phyloP scores from a whole-genome alignment of 371 early-diverging fungal species.

The Lichtheimia ornata region DNA sequence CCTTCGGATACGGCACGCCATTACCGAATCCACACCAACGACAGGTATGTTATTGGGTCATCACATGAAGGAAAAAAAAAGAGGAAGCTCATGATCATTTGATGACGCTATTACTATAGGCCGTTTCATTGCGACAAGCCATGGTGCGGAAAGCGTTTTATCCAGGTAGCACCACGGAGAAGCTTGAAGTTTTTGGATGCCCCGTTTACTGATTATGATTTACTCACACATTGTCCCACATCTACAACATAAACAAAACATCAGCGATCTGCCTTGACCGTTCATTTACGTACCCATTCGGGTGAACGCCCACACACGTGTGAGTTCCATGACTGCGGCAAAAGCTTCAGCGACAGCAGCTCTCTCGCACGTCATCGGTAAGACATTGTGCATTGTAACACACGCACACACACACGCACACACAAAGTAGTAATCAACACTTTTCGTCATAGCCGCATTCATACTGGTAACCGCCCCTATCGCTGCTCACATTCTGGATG shows the following conservation, averaged over 20 bases:
- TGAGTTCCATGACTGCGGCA: constrained; percentile 60
- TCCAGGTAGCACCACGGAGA: constrained; percentile 48
- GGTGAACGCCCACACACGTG: constrained; percentile 80
- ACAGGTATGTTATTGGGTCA: constrained; percentile 37
- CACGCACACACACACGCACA: background rate
- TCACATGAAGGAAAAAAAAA: background rate
- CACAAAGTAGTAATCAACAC: background rate
- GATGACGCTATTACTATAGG: constrained; percentile 22
- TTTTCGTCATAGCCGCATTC: constrained; percentile 53
- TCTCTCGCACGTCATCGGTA: constrained; percentile 42
- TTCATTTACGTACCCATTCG: constrained; percentile 78
- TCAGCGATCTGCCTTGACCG: constrained; percentile 77
- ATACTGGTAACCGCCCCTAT: constrained; percentile 70
- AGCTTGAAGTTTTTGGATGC: too few relatives aligned
- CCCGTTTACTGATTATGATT: too few relatives aligned
- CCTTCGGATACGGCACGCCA: constrained; percentile 79
- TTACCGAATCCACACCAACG: constrained; percentile 78
- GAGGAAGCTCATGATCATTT: too few relatives aligned
- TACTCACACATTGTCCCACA: background rate
- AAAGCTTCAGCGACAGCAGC: constrained; percentile 56
- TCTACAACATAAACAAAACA: constrained; percentile 3
- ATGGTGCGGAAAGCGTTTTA: constrained; percentile 74
- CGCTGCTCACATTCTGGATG: constrained; percentile 51
- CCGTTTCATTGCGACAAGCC: constrained; percentile 65
- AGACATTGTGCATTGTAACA: background rate